Base-by-base conservation (phyloP, 371 early-diverging fungal species). In the Mucor saturninus region DNA sequence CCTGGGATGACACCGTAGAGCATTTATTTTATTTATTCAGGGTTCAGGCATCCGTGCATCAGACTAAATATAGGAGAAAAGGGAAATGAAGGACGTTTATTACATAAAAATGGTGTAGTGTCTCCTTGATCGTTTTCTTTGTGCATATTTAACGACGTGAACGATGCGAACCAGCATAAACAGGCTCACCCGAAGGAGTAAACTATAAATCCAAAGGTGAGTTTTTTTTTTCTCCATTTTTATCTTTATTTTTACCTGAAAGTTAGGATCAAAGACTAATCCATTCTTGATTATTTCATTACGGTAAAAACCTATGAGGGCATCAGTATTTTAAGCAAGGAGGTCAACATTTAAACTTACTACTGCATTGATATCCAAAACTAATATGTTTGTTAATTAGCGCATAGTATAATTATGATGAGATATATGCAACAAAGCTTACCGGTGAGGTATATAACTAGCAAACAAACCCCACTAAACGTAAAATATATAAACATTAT, bases 351-450 rank as follows among this genome's bases (percentile, higher is more conserved):
- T 29, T 50, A 45, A 15, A 64, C 76, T 71, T 73, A 79, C 80
- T 89, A 66, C 90, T 89, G 71, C 91, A 91, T 62, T 89, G 91
- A 59, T 91, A 89, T 8, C 91, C 91, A 50, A 89, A 86, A 2
- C 79, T 81, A 49, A 37, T 4, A 51, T 54, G 54, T 28, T 9
- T 54, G 40, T 39, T 40, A 54, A 35, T 53, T 53, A 37, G 37
- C 10, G 31, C 37, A 53, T 53, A 53, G 3, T 62, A 35, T 10
- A 13, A 43, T 11, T 1, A 64, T 39, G 15, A 32, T 26, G 11
- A 14, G 13, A 32, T 46, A 43, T 42, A 30, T 35, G 35, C 21
- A 2, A n/a, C n/a, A 43, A 43, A 43, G 15, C 65, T 69, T 73
- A 81, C 78, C 91, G 80, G 56, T 91, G 90, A 32, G 89, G 88